Base-by-base conservation (phyloP, 2,329 filamentous ascomycete genomes). In the Metarhizium sp. region DNA sequence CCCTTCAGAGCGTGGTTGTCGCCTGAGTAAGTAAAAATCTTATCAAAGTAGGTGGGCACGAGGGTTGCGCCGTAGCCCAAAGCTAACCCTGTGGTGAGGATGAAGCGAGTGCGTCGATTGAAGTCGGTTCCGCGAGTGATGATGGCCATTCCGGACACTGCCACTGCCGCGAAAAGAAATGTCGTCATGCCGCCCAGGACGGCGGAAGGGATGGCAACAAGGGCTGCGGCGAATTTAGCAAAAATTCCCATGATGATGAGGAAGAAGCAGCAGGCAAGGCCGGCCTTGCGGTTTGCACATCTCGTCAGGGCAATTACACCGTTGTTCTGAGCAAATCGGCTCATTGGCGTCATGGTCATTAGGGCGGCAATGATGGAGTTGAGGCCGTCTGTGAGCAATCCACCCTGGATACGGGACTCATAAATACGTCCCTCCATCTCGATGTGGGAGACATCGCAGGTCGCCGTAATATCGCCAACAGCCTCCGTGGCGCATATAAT, bases 251-350 rank as follows among this genome's bases (percentile, higher is more conserved):
- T 90, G 61, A 94, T 69, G 58, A 94, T 71, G 11, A 94, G 78
- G 75, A 91, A 91, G 63, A 87, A 77, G 67, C 80, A 90, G 66
- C 85, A 87, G 51, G 85, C 87, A 67, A 90, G 91, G 4, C 90
- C 90, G 5, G 88, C 90, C 50, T 84, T 87, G 54, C 89, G 82
- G 68, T 90, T 92, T 1, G 89, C 89, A 67, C 88, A 92, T 16
- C 88, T 80, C 0, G 89, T 94, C 48, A 94, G 76, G 0, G 88
- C 86, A 58, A 94, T 92, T 52, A 92, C 87, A 40, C 88, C 88
- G 67, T 92, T 92, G 73, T 92, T 92, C 68, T 92, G 88, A 0
- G 88, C 88, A 62, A 92, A 92, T 0, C 85, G 87, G 1, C 83
- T 85, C 81, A 92, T 88, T 34, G 88, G 88, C 0, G 87, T 88